Evolutionary conservation across 106 monocot genomes (phyloP).

Genomic region (Gastrodia elata): DNA sequence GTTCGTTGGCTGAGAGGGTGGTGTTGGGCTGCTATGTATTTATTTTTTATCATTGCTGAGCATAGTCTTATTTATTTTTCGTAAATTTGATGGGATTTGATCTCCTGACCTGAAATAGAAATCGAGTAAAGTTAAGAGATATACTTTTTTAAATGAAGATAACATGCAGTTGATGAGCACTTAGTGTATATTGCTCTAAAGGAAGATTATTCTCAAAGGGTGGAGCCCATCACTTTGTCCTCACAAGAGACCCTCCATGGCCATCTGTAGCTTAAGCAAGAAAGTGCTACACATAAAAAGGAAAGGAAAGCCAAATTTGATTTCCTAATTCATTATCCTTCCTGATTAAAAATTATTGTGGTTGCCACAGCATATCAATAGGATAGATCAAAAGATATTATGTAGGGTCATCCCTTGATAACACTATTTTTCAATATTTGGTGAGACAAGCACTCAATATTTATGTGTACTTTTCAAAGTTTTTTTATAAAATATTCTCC

Average conservation of each 20-base stretch:
- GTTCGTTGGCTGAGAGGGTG: too few relatives aligned
- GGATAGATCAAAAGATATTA: not conserved
- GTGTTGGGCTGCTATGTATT: too few relatives aligned
- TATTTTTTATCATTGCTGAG: too few relatives aligned
- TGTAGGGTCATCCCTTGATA: not conserved
- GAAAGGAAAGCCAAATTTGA: not conserved
- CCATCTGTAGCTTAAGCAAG: constrained; percentile 1
- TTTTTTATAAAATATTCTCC: not conserved
- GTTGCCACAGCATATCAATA: not conserved
- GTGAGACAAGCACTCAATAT: not conserved
- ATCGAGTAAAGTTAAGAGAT: too few relatives aligned
- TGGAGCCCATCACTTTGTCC: not conserved
- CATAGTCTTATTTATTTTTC: too few relatives aligned
- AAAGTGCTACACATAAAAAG: not conserved
- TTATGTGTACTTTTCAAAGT: not conserved
- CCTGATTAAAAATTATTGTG: not conserved
- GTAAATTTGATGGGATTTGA: too few relatives aligned
- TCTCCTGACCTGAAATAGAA: too few relatives aligned
- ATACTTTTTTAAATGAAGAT: too few relatives aligned
- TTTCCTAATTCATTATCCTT: not conserved
- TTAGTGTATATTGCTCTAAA: too few relatives aligned
- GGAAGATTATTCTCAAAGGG: too few relatives aligned
- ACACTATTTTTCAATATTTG: not conserved
- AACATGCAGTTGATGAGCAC: too few relatives aligned
- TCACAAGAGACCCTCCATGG: not conserved